Evolutionary conservation across 73 alveolate genomes (phyloP), one percentile per base, ranked within the genome.

Genomic region (Paramecium biaurelia): DNA sequence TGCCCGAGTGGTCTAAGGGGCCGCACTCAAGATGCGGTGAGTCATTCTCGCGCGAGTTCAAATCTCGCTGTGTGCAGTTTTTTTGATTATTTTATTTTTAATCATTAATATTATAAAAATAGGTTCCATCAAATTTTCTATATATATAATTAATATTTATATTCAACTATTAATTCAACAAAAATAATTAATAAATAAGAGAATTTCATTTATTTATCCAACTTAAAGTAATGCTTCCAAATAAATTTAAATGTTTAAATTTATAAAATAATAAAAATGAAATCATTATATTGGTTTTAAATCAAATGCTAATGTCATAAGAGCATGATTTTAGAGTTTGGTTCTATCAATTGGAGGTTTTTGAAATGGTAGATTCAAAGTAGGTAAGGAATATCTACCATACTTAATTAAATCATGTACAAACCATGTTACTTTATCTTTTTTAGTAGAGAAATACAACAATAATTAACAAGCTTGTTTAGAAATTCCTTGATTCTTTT

Each of bases 1-100:
- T 79, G 90, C 90, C 90, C 90, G 90, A 79, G 90, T 79, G 90
- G 90, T 79, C 90, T 79, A 79, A 79, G 90, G 90, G 90, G 90
- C 90, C 90, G 90, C 90, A 79, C 90, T 79, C 90, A 79, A 79
- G 90, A 79, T 79, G 90, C 90, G 90, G 90, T 79, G 90, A 79
- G 90, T 79, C 56, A 79, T 79, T 43, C 90, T 79, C 90, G 90
- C 90, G 90, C 43, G 90, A 79, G 90, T 79, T 79, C 90, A 79
- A 79, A 79, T 79, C 90, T 79, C 90, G 35, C 87, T 74, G 87
- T 74, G 87, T 74, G 87, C 87, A 74, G 3, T 74, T 74, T 74
- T 74, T 74, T 74, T 15, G 4, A 2, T 74, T 32, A 41, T 41
- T 41, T 1, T 41, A 32, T 32, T 32, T 32, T 32, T 32, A 32